Base-by-base conservation (phyloP, 1,284 basidiomycete species). In the Ganoderma sp. region DNA sequence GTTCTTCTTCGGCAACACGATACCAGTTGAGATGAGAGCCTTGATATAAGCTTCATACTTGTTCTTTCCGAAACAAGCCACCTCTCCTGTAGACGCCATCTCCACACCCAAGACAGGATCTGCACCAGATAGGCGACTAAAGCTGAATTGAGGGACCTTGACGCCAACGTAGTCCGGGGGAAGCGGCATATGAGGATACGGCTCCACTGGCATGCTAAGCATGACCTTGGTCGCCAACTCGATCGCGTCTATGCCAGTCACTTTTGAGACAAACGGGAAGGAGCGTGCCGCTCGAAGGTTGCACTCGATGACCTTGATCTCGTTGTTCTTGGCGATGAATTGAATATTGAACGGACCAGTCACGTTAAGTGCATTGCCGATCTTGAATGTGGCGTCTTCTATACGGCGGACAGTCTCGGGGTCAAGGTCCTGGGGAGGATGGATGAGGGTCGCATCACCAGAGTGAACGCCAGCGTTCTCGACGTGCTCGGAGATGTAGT, bases 231-330 rank as follows among this genome's bases (percentile, higher is more conserved):
- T 99, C 34, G 97, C 97, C 88, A 99, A 91, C 83, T 98, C 96
- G 74, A 99, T 98, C 3, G 97, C 97, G 78, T 99, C 97, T 74
- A 98, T 87, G 43, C 96, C 96, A 7, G 97, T 98, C 69, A 98
- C 97, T 83, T 99, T 99, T 48, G 95, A 97, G 57, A 99, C 97
- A 85, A 99, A 99, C 65, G 98, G 97, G 90, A 98, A 99, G 1
- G 97, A 99, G 69, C 98, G 91, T 37, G 97, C 97, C 2, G 98
- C 98, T 70, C 97, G 95, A 50, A 99, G 86, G 81, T 99, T 99
- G 83, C 97, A 99, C 81, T 99, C 97, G 79, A 99, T 99, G 75
- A 99, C 97, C 87, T 99, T 98, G 87, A 99, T 99, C 81, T 99
- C 97, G 84, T 99, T 99, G 84, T 99, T 94, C 88, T 99, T 99